Evolutionary conservation across 2,329 filamentous ascomycete species (phyloP), one percentile per base, ranked within the genome.

Genomic region (Mycosphaerella arachidis): DNA sequence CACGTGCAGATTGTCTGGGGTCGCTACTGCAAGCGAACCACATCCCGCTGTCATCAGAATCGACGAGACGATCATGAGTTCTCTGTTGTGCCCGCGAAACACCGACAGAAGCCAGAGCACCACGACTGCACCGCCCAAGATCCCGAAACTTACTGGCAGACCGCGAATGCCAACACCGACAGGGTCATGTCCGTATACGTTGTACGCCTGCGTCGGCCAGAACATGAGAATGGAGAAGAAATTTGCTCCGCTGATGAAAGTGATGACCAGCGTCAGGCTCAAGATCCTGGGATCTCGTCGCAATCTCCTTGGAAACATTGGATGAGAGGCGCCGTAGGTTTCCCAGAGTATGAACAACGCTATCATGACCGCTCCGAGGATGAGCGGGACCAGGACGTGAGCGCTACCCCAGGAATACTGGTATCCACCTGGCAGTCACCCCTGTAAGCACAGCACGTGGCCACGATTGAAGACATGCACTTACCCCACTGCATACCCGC

Each of bases 11-110:
- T 73, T 73, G 57, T 73, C 67, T 1, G 65, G 57, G 1, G 56
- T 63, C n/a, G 68, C 71, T 27, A 72, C 59, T 0, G 72, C 60
- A 5, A 74, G 62, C 0, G 72, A 66, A 13, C 71, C 72, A 57
- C 68, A 71, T 0, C 80, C 85, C 16, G 84, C 85, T 0, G 87
- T 89, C 86, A 89, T 89, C 24, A 89, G 66, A 8, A 83, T 70
- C 2, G 84, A 86, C 55, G 83, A 83, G 12, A 78, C 72, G 51
- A 88, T 81, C 73, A 89, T 79, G 43, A 89, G 75, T 63, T 81
- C 79, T 60, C 82, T 82, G 67, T 85, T 87, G 59, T 81, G 80
- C 6, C 86, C 86, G 43, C 78, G 78, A 65, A 85, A 80, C 9
- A 81, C 72, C 18, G 82, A 83, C n/a, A 89, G 76, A 2, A 87